Evolutionary conservation across 331 rosid species (phyloP).

Genomic region (Rhamnella rubrinervis): DNA sequence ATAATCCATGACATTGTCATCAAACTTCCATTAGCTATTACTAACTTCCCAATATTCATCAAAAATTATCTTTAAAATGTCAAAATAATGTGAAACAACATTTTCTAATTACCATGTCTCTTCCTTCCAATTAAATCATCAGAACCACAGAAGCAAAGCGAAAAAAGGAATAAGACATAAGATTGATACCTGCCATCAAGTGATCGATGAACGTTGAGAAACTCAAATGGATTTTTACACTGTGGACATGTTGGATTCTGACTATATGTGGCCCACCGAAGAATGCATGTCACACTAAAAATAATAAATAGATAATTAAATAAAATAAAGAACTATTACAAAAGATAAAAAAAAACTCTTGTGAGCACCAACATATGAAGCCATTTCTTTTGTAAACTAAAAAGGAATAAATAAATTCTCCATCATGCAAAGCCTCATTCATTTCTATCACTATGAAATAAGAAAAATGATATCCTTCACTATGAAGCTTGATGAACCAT

Average conservation of each 20-base stretch:
- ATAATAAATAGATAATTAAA: conserved; percentile 12
- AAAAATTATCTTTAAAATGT: too few relatives aligned
- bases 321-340: background rate
- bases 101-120: background rate
- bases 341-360: background rate
- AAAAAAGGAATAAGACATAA: background rate
- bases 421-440: too few relatives aligned
- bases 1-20: too few relatives aligned
- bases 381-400: background rate
- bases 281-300: conserved; percentile 83
- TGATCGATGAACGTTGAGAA: conserved; percentile 75
- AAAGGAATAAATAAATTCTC: background rate
- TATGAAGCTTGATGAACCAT: too few relatives aligned
- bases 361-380: background rate
- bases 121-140: background rate
- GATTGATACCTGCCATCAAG: conserved; percentile 80
- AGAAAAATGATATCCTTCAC: too few relatives aligned
- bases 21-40: too few relatives aligned
- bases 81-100: too few relatives aligned
- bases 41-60: too few relatives aligned
- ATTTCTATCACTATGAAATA: too few relatives aligned
- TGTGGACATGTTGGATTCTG: conserved; percentile 80
- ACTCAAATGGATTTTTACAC: conserved; percentile 77
- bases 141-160: background rate
- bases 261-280: conserved; percentile 73